These are phyloP conservation scores for Dichomitus squalens DNA, from an alignment of 1,284 basidiomycete species.

Conservation along the genomic window DNA sequence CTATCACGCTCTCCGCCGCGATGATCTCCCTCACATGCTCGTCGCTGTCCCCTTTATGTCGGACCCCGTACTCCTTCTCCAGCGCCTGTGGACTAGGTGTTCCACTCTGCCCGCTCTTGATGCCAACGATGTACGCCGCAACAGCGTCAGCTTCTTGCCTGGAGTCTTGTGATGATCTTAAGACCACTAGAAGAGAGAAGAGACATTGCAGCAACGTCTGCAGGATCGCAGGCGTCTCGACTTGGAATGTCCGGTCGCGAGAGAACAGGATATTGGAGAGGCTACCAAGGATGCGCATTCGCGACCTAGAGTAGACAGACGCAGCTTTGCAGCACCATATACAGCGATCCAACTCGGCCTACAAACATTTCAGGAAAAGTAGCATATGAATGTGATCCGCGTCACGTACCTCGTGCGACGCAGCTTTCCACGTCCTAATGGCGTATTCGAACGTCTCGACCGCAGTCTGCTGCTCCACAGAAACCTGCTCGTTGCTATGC, in stretches of 20 bases:
- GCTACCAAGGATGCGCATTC: constrained; percentile 49
- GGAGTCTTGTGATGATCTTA: constrained; percentile 24
- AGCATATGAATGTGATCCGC: neutral
- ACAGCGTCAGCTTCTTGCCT: constrained; percentile 31
- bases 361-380: constrained; percentile 1
- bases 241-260: constrained; percentile 44
- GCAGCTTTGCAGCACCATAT: constrained; percentile 71
- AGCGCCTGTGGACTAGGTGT: constrained; percentile 33
- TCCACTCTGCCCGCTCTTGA: constrained; percentile 35
- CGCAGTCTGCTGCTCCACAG: constrained; percentile 57
- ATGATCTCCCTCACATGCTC: constrained; percentile 30
- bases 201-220: constrained; percentile 55
- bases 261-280: constrained; percentile 54
- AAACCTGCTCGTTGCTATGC: constrained; percentile 36
- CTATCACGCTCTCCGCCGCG: constrained; percentile 38
- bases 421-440: constrained; percentile 55
- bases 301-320: constrained; percentile 40
- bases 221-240: constrained; percentile 49
- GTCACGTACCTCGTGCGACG: constrained; percentile 47
- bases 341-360: constrained; percentile 59
- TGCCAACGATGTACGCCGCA: constrained; percentile 30
- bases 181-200: constrained; percentile 49
- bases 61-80: constrained; percentile 40
- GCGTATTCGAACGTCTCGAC: constrained; percentile 63
- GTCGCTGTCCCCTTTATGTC: constrained; percentile 34